Percentiles rank a stretch among this genome's conserved stretches.
Conservation (phyloP, 768 basidiomycete species). For the Russula earlei region DNA sequence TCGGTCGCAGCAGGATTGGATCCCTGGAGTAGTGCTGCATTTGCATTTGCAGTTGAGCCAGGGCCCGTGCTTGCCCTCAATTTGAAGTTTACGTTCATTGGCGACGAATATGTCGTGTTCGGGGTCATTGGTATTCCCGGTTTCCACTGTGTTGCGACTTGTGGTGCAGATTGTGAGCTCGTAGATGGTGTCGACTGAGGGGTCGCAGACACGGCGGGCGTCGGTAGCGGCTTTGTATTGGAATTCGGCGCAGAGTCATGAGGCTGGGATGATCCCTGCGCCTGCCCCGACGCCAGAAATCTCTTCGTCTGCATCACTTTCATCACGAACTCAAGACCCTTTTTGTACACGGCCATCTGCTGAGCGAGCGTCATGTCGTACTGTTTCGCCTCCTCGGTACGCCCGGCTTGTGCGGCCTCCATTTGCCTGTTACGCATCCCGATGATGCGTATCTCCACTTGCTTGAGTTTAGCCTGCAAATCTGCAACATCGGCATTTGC, state of each 20-base stretch:
- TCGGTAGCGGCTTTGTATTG: conserved; percentile 1
- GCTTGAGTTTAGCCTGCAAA: conserved; percentile 6
- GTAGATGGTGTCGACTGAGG: neutral
- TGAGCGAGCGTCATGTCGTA: neutral
- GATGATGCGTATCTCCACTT: conserved; percentile 1
- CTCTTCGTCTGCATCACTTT: neutral
- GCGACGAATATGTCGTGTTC: neutral
- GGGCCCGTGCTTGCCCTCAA: neutral
- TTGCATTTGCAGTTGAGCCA: neutral
- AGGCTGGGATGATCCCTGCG: conserved; percentile 6
- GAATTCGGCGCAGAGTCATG: neutral
- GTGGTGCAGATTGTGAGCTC: conserved; percentile 6
- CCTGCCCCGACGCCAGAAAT: neutral
- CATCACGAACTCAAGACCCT: neutral
- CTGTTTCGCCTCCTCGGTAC: neutral
- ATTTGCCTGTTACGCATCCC: neutral
- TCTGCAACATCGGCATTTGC: neutral
- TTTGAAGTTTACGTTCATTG: neutral
- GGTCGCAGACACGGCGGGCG: neutral
- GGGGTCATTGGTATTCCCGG: neutral
- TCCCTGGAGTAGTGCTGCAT: conserved; percentile 2
- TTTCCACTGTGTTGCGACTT: neutral
- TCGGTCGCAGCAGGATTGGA: conserved; percentile 1
- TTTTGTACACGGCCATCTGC: neutral
- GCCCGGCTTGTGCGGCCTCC: conserved; percentile 1